These are phyloP conservation scores for Cicer yamashitae DNA, from an alignment of 306 rosid genomes.

Conservation along the genomic window DNA sequence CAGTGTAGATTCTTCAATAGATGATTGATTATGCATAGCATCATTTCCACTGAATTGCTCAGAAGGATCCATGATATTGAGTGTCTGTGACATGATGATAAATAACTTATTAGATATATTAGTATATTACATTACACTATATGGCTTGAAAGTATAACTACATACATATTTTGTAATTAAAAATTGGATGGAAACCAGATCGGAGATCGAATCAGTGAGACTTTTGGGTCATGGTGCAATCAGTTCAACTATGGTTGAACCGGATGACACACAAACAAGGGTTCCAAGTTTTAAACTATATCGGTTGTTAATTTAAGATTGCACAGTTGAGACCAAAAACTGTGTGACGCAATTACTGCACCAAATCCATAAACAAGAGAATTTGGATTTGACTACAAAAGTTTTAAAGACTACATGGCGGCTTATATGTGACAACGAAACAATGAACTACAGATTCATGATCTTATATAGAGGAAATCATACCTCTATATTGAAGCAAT, in stretches of 20 bases:
- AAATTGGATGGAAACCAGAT: background rate
- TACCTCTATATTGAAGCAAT: conserved; percentile 56
- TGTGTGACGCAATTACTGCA: too few species aligned
- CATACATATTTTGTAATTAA: conserved; percentile 17
- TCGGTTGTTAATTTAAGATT: too few species aligned
- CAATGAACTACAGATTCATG: background rate
- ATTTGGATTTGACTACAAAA: background rate
- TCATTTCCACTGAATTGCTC: conserved; percentile 47
- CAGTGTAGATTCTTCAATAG: conserved; percentile 64
- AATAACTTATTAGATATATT: conserved; percentile 5
- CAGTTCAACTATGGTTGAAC: too few species aligned
- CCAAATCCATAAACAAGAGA: background rate
- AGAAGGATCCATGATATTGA: conserved; percentile 40
- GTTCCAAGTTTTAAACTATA: too few species aligned
- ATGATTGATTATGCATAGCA: conserved; percentile 45
- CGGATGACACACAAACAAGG: too few species aligned
- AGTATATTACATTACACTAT: background rate
- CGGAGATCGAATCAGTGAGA: too few species aligned
- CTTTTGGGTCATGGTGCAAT: too few species aligned
- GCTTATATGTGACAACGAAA: background rate
- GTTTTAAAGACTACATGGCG: background rate
- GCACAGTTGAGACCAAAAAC: too few species aligned
- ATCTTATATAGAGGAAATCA: conserved; percentile 10
- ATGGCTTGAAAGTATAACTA: conserved; percentile 23
- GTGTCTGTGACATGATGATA: conserved; percentile 35